Base-by-base conservation (phyloP, 2,329 filamentous ascomycete species). In the Penicillium sclerotiorum region DNA sequence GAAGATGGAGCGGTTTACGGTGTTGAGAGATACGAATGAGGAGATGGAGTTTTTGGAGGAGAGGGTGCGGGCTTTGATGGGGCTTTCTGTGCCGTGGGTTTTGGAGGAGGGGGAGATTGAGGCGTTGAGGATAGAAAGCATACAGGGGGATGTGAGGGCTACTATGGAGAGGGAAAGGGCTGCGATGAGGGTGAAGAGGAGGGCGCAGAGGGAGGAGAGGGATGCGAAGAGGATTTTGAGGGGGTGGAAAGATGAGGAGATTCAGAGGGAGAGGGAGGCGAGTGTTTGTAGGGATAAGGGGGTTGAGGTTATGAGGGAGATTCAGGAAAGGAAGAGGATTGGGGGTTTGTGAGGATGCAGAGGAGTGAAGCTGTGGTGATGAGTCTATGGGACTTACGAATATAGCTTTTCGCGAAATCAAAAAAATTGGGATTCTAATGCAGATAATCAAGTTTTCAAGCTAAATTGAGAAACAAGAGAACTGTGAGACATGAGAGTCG, bases 41-140 rank as follows among this genome's bases (percentile, higher is more conserved):
- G 84, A 86, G 60, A 75, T 77, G 41, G 63, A 64, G 7, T 80
- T 80, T 25, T 80, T 83, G 75, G 69, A 73, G 1, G 76, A 80
- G 54, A 73, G 76, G 15, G 73, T 76, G 4, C 64, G 72, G 22
- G 83, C 79, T 60, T 73, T 79, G 37, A 61, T 73, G 11, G 72
- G 83, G 1, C 70, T 86, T 18, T 70, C 69, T 3, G 68, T 67
- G 45, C 80, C 81, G 2, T 86, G 84, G 83, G 59, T 71, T 3
- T 53, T 87, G 37, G 69, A 63, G 1, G 61, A 67, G 0, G 64
- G 67, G 22, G 73, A 82, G 53, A 65, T 77, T 37, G 70, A 67
- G 47, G 62, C 58, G 40, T 67, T 83, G 23, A 64, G 68, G 7
- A 56, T 59, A n/a, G 73, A 75, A 49, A 65, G 66, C 5, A 70